Evolutionary conservation across 1,139 yeast species (phyloP).

Genomic region (Pichia sp.): DNA sequence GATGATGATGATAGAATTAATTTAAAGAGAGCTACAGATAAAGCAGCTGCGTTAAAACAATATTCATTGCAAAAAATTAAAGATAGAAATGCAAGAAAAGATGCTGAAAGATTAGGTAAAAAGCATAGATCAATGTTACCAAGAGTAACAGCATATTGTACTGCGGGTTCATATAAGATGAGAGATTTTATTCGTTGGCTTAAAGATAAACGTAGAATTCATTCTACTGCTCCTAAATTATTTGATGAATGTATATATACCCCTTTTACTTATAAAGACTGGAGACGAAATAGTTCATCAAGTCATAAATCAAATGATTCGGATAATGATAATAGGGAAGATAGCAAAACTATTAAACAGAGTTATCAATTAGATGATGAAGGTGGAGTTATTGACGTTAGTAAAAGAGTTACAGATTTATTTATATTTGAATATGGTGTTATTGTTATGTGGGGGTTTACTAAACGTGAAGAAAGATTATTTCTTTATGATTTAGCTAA

Average conservation of each 20-base stretch:
- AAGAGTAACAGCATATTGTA: slow-evolving; percentile 91
- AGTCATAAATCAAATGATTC: slow-evolving; percentile 5
- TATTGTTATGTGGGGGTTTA: slow-evolving; percentile 91
- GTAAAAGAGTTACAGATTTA: slow-evolving; percentile 65
- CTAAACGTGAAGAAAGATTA: slow-evolving; percentile 74
- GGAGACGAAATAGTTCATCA: slow-evolving; percentile 38
- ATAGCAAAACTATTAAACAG: neutral
- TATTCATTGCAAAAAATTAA: slow-evolving; percentile 63
- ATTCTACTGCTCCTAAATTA: slow-evolving; percentile 75
- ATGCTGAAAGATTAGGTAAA: slow-evolving; percentile 89
- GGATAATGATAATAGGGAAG: neutral
- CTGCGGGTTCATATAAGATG: slow-evolving; percentile 89
- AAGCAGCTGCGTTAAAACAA: slow-evolving; percentile 15
- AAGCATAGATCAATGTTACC: slow-evolving; percentile 81
- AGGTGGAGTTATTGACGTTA: slow-evolving; percentile 89
- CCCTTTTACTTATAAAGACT: slow-evolving; percentile 77
- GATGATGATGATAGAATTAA: neutral
- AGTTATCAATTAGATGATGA: slow-evolving; percentile 70
- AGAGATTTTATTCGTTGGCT: slow-evolving; percentile 81
- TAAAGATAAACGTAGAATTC: slow-evolving; percentile 66
- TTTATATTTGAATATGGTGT: slow-evolving; percentile 94
- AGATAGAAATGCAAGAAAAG: slow-evolving; percentile 88
- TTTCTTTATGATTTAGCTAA: slow-evolving; percentile 77
- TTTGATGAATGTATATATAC: slow-evolving; percentile 94
- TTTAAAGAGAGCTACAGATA: neutral